phyloP scores from a whole-genome alignment of 306 rosid species.

The Malus orientalis region DNA sequence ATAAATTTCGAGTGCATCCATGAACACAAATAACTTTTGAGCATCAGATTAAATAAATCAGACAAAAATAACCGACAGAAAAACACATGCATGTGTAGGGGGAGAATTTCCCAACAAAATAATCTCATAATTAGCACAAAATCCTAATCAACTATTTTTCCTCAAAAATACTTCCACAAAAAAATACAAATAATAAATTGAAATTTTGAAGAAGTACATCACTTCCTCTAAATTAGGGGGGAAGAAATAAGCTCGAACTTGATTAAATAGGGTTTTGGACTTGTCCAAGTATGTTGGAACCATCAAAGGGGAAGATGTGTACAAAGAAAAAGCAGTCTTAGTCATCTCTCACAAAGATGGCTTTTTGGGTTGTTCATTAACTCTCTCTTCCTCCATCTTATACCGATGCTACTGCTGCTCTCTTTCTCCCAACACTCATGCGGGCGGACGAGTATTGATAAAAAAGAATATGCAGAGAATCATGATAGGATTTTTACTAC shows the following conservation, averaged over 20 bases:
- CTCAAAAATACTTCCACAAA: background rate
- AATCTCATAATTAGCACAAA: too few species aligned
- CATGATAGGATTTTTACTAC: too few species aligned
- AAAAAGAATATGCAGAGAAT: background rate
- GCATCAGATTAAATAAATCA: too few species aligned
- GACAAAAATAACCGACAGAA: too few species aligned
- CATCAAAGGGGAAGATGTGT: background rate
- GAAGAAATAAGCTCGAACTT: conserved; percentile 2
- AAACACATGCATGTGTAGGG: too few species aligned
- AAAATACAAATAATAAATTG: background rate
- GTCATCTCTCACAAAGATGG: background rate
- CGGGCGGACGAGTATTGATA: background rate
- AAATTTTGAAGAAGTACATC: too few species aligned
- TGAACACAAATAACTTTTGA: too few species aligned
- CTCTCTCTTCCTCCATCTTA: background rate
- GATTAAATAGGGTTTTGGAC: background rate
- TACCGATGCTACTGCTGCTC: background rate
- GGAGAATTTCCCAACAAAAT: too few species aligned
- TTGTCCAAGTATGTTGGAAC: conserved; percentile 7
- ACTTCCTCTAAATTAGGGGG: conserved; percentile 35
- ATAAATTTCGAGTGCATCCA: too few species aligned
- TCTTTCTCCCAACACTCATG: background rate
- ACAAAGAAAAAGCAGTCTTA: conserved; percentile 1
- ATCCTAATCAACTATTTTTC: background rate
- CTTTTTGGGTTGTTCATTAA: background rate